These are phyloP conservation scores for Rhizopogon roseolus DNA, from an alignment of 768 basidiomycete species.

Conservation along the genomic window DNA sequence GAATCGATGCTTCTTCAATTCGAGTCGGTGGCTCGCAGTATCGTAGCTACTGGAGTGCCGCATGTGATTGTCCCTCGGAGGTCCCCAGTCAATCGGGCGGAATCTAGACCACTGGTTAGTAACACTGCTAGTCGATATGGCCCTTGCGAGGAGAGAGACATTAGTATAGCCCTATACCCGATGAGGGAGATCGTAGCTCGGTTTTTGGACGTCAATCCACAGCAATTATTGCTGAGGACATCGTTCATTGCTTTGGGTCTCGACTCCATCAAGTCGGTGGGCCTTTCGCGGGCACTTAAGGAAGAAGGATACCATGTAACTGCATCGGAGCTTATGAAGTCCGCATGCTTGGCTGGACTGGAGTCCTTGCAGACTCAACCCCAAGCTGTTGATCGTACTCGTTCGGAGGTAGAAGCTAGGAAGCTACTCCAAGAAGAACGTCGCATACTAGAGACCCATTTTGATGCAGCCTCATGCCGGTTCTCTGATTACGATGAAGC, in stretches of 20 bases:
- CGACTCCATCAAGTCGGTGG: constrained; percentile 44
- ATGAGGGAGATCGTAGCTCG: constrained; percentile 13
- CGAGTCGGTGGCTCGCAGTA: constrained; percentile 17
- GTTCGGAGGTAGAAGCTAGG: neutral
- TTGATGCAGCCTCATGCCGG: constrained; percentile 12
- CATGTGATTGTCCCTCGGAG: neutral
- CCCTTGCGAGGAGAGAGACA: neutral
- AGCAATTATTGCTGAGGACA: constrained; percentile 10
- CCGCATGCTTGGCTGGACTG: neutral
- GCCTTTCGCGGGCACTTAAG: constrained; percentile 31
- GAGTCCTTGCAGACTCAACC: neutral
- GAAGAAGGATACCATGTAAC: constrained; percentile 28
- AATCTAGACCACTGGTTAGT: neutral
- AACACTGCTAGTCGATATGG: neutral
- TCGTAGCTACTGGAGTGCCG: constrained; percentile 6
- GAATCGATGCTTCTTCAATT: constrained; percentile 17
- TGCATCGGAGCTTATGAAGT: constrained; percentile 34
- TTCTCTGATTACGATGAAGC: constrained; percentile 27
- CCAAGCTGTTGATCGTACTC: neutral
- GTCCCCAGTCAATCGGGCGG: neutral
- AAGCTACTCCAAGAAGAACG: constrained; percentile 6
- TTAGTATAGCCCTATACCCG: constrained; percentile 2
- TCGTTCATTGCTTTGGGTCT: constrained; percentile 43
- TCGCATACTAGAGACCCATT: neutral
- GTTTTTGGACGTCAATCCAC: constrained; percentile 11